These are phyloP conservation scores for Glycine soja DNA, from an alignment of 306 rosid genomes.

Conservation along the genomic window DNA sequence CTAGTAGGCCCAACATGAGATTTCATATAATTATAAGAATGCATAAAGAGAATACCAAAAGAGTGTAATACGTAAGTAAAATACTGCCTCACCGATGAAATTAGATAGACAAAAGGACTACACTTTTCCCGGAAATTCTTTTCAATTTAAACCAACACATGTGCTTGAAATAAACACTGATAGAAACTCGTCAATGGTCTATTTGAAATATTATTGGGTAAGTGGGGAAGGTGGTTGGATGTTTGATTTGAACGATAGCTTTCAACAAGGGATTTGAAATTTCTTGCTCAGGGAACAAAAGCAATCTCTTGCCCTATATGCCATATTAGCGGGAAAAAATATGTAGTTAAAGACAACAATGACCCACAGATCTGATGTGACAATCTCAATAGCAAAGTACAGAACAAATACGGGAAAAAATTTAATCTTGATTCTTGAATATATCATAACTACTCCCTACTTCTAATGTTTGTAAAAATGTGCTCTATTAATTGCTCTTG, in stretches of 20 bases:
- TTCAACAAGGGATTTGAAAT: neutral
- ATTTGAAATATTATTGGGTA: slow-evolving; percentile 5
- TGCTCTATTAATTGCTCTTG: neutral
- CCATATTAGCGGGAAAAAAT: neutral
- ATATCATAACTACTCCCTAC: neutral
- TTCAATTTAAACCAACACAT: slow-evolving; percentile 12
- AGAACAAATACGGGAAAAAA: neutral
- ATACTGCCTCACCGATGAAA: neutral
- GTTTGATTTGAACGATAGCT: slow-evolving; percentile 14
- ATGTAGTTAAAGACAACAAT: neutral
- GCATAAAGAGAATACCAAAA: neutral
- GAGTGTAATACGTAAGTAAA: neutral
- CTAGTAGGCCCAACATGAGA: neutral
- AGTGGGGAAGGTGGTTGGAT: slow-evolving; percentile 5
- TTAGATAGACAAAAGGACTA: slow-evolving; percentile 3
- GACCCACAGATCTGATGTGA: slow-evolving; percentile 24
- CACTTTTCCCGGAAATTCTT: neutral
- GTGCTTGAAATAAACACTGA: neutral
- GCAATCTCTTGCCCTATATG: neutral
- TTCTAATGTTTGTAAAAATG: neutral
- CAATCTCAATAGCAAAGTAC: neutral
- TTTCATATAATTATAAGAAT: neutral
- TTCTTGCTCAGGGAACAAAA: neutral
- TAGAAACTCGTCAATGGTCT: neutral
- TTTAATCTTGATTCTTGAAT: neutral